A percentile compares a stretch with the other conserved stretches of the same genome.
Conservation (phyloP, 306 rosid genomes). For the Gynostemma pentaphyllum region DNA sequence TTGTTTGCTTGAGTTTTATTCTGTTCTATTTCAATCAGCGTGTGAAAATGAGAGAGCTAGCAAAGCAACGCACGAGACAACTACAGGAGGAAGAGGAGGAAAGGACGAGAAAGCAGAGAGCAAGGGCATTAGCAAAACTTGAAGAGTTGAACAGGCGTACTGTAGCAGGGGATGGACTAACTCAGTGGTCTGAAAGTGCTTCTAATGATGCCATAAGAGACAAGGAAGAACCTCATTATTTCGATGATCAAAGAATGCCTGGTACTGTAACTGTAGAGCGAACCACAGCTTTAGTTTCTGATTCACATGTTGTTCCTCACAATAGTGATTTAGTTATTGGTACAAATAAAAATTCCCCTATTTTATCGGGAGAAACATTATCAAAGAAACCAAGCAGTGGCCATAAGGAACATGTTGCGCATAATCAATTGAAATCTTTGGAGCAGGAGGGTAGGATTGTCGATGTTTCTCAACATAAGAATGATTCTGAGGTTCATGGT, state of each 20-base stretch:
- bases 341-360: conserved; percentile 23
- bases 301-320: conserved; percentile 23
- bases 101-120: conserved; percentile 56
- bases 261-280: conserved; percentile 20
- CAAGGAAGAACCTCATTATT: conserved; percentile 39
- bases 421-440: conserved; percentile 26
- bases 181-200: conserved; percentile 26
- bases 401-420: conserved; percentile 27
- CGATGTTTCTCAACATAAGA: conserved; percentile 20
- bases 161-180: conserved; percentile 33
- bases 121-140: conserved; percentile 67
- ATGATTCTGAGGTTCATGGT: conserved; percentile 32
- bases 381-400: conserved; percentile 21
- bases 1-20: conserved; percentile 16
- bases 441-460: conserved; percentile 34
- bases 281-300: conserved; percentile 19
- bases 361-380: conserved; percentile 23
- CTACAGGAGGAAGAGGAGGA: conserved; percentile 90
- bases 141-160: conserved; percentile 66
- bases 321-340: conserved; percentile 17
- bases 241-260: conserved; percentile 18
- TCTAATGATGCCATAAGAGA: conserved; percentile 29
- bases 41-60: conserved; percentile 55
- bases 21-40: conserved; percentile 35
- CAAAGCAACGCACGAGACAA: conserved; percentile 67